Evolutionary conservation across 208 protist genomes (phyloP), one percentile per base, ranked within the genome.

Genomic region (Phytomonas sp.): DNA sequence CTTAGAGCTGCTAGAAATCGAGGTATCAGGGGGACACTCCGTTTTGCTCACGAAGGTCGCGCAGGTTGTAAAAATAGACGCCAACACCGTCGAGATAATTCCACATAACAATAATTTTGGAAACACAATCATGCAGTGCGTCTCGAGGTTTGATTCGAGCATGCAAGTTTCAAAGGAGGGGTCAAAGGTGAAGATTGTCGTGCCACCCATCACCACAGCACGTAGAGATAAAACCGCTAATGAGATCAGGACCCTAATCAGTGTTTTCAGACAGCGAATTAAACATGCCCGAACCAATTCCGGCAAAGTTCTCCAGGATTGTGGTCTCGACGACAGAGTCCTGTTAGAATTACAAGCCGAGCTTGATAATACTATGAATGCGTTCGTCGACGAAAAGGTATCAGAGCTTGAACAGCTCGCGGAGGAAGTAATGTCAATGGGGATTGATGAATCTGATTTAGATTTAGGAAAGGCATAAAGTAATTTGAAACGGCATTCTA

Each of bases 351-450:
- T 95, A 2, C 33, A 77, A n/a, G 71, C 75, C 26, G 62, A 71
- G 30, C 68, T 95, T 46, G 87, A 91, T 70, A 63, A 70, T n/a
- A 82, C 81, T 11, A 70, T 82, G 8, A 77, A 81, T 46, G 53
- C 75, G 13, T 95, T 93, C 65, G 77, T 85, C 29, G 87, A 90
- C 61, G 89, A 95, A 62, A 91, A 92, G 69, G 73, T 77, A 64
- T 70, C 62, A 29, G 87, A 95, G 73, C 70, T 95, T 59, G 77
- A 95, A 73, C 69, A 85, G 40, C 60, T 93, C 13, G 70, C 83
- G 15, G 81, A 82, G 70, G 82, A 92, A 66, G 87, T 95, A n/a
- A 90, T 88, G 74, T 88, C 86, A 28, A 92, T 94, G 85, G 89
- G 89, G 30, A 75, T 84, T 31, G 89, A 92, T 51, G 89, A 94